Evolutionary conservation across 306 rosid species (phyloP).

Genomic region (Astragalus glycyphyllos): DNA sequence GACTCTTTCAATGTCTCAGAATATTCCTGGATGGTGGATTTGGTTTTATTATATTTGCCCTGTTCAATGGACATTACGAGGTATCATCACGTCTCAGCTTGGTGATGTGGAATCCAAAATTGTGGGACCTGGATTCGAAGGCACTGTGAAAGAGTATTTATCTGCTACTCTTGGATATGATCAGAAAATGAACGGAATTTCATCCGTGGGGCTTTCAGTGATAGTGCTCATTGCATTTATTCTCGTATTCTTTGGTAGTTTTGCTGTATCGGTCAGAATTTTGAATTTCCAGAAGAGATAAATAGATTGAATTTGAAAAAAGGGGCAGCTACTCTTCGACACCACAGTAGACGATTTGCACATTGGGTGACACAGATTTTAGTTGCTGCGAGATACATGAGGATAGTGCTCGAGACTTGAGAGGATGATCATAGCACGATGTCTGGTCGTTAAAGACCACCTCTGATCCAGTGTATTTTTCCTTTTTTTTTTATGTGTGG

Average conservation of each 20-base stretch:
- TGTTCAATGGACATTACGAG: constrained; percentile 87
- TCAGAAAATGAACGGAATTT: constrained; percentile 56
- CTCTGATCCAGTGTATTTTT: not conserved
- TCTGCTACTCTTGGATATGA: constrained; percentile 63
- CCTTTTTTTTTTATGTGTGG: not conserved
- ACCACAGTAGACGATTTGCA: constrained; percentile 19
- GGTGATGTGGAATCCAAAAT: constrained; percentile 74
- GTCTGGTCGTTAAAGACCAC: not conserved
- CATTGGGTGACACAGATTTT: not conserved
- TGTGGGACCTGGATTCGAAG: constrained; percentile 72
- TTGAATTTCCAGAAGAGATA: constrained; percentile 87
- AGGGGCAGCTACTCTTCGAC: constrained; percentile 1
- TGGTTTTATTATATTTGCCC: constrained; percentile 95
- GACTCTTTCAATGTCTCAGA: constrained; percentile 47
- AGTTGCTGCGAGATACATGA: not conserved
- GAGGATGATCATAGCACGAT: not conserved
- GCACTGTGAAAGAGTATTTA: constrained; percentile 74
- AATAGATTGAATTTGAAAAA: constrained; percentile 9
- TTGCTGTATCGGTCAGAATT: constrained; percentile 72
- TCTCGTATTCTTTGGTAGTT: constrained; percentile 66
- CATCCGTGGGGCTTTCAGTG: constrained; percentile 55
- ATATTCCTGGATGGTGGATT: constrained; percentile 86
- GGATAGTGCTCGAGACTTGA: not conserved
- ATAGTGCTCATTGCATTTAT: constrained; percentile 63
- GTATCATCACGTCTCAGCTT: constrained; percentile 84